phyloP scores from a whole-genome alignment of 257 asterid genomes.

The Salvia miltiorrhiza region DNA sequence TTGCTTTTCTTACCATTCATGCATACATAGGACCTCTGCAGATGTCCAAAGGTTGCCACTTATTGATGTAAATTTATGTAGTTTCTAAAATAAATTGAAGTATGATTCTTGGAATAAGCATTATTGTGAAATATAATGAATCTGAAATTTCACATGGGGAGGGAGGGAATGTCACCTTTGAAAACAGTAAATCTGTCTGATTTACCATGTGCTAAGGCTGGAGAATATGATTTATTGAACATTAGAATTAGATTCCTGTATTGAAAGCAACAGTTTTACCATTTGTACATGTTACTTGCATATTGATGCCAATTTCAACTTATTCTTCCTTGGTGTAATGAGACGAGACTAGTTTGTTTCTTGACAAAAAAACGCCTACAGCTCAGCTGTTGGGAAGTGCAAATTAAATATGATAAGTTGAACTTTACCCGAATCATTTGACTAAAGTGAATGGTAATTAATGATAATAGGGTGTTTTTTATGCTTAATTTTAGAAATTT shows the following conservation, averaged over 20 bases:
- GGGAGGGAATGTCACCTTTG: neutral
- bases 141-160: conserved; percentile 6
- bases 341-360: neutral
- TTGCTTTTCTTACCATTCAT: neutral
- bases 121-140: neutral
- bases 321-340: too few species aligned
- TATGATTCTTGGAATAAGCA: neutral
- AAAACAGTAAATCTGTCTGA: neutral
- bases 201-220: neutral
- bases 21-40: neutral
- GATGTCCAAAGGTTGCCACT: conserved; percentile 3
- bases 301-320: neutral
- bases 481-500: neutral
- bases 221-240: neutral
- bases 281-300: neutral
- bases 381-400: neutral
- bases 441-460: neutral
- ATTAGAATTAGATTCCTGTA: too few species aligned
- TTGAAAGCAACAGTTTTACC: neutral
- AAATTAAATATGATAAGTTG: neutral
- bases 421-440: neutral
- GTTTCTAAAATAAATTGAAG: neutral
- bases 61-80: neutral
- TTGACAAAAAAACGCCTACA: neutral
- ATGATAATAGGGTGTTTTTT: neutral